Percentiles rank a stretch among this genome's conserved stretches.
Conservation (phyloP, 2,329 filamentous ascomycete species). For the Leptographium procerum region DNA sequence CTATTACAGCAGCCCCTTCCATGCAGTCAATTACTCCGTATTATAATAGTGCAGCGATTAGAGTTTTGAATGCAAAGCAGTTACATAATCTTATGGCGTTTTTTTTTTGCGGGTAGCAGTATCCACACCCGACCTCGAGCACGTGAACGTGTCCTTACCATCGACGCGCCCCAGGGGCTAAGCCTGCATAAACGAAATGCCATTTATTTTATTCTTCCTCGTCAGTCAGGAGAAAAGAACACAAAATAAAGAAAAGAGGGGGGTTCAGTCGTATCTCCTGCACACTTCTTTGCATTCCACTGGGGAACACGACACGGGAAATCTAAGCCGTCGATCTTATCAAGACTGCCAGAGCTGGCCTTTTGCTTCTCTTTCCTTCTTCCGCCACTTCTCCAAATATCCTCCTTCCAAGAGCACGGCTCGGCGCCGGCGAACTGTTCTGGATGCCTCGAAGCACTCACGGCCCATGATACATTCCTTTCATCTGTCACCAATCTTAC, state of each 20-base stretch:
- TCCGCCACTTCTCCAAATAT: not conserved
- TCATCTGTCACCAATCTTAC: not conserved
- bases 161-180: not conserved
- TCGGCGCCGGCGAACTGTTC: conserved; percentile 3
- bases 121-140: conserved; percentile 3
- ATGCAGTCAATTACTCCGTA: no score
- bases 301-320: not conserved
- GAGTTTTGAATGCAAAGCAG: not conserved
- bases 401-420: conserved; percentile 6
- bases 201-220: conserved; percentile 5
- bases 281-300: not conserved
- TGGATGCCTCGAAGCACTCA: not conserved
- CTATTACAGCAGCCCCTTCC: no score
- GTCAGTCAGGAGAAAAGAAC: not conserved
- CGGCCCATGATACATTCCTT: conserved; percentile 14
- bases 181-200: not conserved
- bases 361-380: not conserved
- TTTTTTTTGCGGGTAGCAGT: not conserved
- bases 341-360: not conserved
- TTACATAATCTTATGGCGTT: not conserved
- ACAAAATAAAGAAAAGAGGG: not conserved
- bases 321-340: not conserved
- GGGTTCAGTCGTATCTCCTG: not conserved
- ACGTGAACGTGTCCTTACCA: conserved; percentile 3
- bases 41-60: no score